Conservation (phyloP, 2,329 filamentous ascomycete genomes). For the Colletotrichum karsti region DNA sequence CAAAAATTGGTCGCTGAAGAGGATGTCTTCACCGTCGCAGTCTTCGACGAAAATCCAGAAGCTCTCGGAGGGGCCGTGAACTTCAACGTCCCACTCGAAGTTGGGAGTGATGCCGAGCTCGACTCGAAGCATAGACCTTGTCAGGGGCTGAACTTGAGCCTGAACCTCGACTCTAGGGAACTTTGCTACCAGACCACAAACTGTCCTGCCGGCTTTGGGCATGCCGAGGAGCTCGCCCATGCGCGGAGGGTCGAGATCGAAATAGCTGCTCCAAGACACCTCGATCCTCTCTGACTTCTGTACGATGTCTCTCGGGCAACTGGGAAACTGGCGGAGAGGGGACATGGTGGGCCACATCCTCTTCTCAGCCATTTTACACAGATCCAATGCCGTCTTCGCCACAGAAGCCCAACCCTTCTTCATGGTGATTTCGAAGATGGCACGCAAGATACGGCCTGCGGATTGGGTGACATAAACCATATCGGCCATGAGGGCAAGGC, state of each 20-base stretch:
- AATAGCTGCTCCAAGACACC: slow-evolving; percentile 92
- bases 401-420: slow-evolving; percentile 97
- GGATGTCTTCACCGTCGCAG: slow-evolving; percentile 93
- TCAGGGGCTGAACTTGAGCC: slow-evolving; percentile 94
- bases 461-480: slow-evolving; percentile 99
- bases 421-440: slow-evolving; percentile 96
- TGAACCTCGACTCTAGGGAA: slow-evolving; percentile 94
- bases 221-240: slow-evolving; percentile 95
- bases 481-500: slow-evolving; percentile 95
- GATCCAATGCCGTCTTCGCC: slow-evolving; percentile 88
- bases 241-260: slow-evolving; percentile 93
- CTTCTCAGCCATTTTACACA: slow-evolving; percentile 99
- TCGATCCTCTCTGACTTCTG: slow-evolving; percentile 95
- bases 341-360: slow-evolving; percentile 99
- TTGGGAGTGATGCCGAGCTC: slow-evolving; percentile 93
- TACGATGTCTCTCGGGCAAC: slow-evolving; percentile 84
- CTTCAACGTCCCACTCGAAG: slow-evolving; percentile 91
- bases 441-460: slow-evolving; percentile 92
- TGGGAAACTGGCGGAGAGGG: slow-evolving; percentile 88
- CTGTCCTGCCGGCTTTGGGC: slow-evolving; percentile 85
- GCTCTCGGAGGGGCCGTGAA: slow-evolving; percentile 88
- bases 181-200: slow-evolving; percentile 88
- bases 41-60: slow-evolving; percentile 99
- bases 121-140: slow-evolving; percentile 88
- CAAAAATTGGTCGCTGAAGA: slow-evolving; percentile 94